Evolutionary conservation across 129 eudicot species (phyloP).

Genomic region (Tagetes patula): DNA sequence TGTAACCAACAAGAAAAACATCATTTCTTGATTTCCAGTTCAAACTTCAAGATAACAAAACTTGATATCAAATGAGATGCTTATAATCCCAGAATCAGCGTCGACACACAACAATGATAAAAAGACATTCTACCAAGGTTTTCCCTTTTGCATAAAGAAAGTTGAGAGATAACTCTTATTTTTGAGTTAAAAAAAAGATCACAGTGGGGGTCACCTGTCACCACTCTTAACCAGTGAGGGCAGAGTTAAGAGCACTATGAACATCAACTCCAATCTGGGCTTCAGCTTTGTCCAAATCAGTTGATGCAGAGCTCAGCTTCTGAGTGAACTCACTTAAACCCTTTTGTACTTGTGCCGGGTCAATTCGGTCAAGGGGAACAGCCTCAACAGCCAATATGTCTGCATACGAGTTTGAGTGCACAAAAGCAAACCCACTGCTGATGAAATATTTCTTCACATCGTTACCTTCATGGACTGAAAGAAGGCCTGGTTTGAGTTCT

Average conservation of each 20-base stretch:
- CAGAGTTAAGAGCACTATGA: conserved; percentile 72
- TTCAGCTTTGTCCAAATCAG: conserved; percentile 79
- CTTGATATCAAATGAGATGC: conserved; percentile 26
- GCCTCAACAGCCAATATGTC: conserved; percentile 82
- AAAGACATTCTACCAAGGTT: conserved; percentile 24
- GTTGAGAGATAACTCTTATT: conserved; percentile 31
- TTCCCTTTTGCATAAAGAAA: conserved; percentile 26
- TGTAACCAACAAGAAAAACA: neutral
- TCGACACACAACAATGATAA: conserved; percentile 10
- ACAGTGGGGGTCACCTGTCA: conserved; percentile 10
- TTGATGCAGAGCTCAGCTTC: conserved; percentile 76
- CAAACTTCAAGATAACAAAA: conserved; percentile 21
- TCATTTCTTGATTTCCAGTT: conserved; percentile 3
- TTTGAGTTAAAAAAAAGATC: conserved; percentile 16
- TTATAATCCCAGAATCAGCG: conserved; percentile 32
- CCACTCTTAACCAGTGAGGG: conserved; percentile 52
- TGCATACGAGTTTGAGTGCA: conserved; percentile 69
- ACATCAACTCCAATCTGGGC: conserved; percentile 88
- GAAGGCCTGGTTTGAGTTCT: conserved; percentile 72
- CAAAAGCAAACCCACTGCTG: conserved; percentile 75
- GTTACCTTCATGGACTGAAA: conserved; percentile 69
- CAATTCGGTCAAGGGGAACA: conserved; percentile 62
- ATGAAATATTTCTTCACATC: conserved; percentile 63
- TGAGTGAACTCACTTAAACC: conserved; percentile 71
- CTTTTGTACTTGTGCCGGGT: conserved; percentile 58